Evolutionary conservation across 176 grass and related monocot genomes (phyloP).

Genomic region (Avena eriantha): DNA sequence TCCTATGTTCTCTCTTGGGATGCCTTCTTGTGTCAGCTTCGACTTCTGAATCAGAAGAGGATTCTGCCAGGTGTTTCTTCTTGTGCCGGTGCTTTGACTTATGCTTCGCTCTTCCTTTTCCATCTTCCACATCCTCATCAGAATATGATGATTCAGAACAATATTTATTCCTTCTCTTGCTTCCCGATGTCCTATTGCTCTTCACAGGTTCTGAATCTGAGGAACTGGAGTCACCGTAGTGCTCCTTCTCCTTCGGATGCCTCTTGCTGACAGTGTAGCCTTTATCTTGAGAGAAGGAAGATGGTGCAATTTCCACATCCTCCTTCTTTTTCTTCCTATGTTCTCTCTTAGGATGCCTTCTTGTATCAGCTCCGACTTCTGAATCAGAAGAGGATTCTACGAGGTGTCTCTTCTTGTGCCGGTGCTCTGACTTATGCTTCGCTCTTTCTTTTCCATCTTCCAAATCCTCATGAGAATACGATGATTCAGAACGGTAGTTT

Average conservation of each 20-base stretch:
- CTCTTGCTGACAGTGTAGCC: conserved; percentile 40
- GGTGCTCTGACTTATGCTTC: conserved; percentile 43
- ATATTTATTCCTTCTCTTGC: conserved; percentile 63
- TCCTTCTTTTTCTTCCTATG: conserved; percentile 48
- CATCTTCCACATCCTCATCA: conserved; percentile 46
- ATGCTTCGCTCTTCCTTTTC: conserved; percentile 54
- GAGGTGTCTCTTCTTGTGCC: conserved; percentile 49
- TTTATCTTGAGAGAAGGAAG: conserved; percentile 34
- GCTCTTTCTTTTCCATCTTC: conserved; percentile 55
- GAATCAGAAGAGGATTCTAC: conserved; percentile 49
- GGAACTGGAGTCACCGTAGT: conserved; percentile 36
- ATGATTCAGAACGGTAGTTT: conserved; percentile 42
- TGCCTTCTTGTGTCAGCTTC: conserved; percentile 41
- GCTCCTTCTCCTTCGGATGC: conserved; percentile 35
- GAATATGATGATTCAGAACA: conserved; percentile 49
- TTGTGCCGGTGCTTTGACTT: conserved; percentile 55
- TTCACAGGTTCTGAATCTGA: conserved; percentile 51
- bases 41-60: conserved; percentile 54
- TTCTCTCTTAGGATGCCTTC: conserved; percentile 41
- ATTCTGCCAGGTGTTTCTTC: conserved; percentile 41
- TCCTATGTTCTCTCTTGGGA: conserved; percentile 45
- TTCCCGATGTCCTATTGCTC: conserved; percentile 49
- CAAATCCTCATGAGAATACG: conserved; percentile 53
- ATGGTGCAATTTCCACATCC: conserved; percentile 19
- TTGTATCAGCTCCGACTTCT: conserved; percentile 19